These are phyloP conservation scores for Cladosporium velox DNA, from an alignment of 2,329 filamentous ascomycete species.

Conservation along the genomic window DNA sequence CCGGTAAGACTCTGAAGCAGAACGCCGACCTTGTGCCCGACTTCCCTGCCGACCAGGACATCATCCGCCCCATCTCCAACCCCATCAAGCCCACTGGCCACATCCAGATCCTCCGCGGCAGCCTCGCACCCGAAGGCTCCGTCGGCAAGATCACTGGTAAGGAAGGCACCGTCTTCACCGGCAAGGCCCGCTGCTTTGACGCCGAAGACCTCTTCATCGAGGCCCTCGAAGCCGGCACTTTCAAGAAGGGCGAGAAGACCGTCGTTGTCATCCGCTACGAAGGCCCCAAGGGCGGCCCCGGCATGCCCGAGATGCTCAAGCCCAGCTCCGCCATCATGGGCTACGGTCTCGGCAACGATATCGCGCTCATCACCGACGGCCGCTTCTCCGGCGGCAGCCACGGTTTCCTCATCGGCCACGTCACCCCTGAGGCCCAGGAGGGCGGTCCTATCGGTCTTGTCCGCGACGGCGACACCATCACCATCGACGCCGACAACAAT, in stretches of 20 bases:
- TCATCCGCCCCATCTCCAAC: constrained; percentile 67
- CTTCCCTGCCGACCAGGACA: constrained; percentile 69
- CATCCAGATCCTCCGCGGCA: constrained; percentile 71
- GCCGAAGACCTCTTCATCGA: constrained; percentile 68
- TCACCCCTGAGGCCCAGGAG: constrained; percentile 83
- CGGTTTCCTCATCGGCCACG: constrained; percentile 84
- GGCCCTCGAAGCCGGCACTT: constrained; percentile 66
- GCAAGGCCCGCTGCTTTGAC: constrained; percentile 71
- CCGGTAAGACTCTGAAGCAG: constrained; percentile 52
- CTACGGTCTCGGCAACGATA: constrained; percentile 69
- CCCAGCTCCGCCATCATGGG: constrained; percentile 73
- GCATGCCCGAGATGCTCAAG: constrained; percentile 77
- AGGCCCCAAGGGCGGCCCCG: constrained; percentile 71
- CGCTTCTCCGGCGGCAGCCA: constrained; percentile 80
- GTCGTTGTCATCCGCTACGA: constrained; percentile 76
- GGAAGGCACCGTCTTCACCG: constrained; percentile 67
- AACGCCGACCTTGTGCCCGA: constrained; percentile 58
- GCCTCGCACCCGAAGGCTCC: constrained; percentile 67
- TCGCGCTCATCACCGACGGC: constrained; percentile 72
- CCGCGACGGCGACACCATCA: constrained; percentile 76
- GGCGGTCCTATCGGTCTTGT: constrained; percentile 84
- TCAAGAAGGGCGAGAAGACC: constrained; percentile 75
- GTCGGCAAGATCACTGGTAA: constrained; percentile 79
- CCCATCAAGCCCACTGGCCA: constrained; percentile 73
- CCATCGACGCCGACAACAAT: constrained; percentile 77